Evolutionary conservation across 2,329 filamentous ascomycete genomes (phyloP).

Genomic region (Sporothrix schenckii): DNA sequence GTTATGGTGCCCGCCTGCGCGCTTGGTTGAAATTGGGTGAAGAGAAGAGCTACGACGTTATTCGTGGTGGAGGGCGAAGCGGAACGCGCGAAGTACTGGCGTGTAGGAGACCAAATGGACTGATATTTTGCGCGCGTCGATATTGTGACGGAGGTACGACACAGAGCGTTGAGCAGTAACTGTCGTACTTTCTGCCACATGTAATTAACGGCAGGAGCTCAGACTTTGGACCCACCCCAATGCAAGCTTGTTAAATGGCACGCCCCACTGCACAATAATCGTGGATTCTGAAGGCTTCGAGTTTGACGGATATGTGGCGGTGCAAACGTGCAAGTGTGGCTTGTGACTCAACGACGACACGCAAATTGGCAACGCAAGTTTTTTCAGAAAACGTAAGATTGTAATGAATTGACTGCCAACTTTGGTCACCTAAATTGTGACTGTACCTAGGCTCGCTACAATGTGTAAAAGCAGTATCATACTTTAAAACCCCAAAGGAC

Average conservation of each 20-base stretch:
- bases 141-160: not conserved
- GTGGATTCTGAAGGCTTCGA: not conserved
- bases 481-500: not conserved
- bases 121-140: not conserved
- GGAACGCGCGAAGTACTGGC: not conserved
- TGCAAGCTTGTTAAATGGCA: not conserved
- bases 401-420: not conserved
- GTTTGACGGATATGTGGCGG: slow-evolving; percentile 11
- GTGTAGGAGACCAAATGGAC: not conserved
- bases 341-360: not conserved
- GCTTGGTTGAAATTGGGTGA: not conserved
- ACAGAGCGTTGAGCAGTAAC: not conserved
- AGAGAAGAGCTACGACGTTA: too few species aligned
- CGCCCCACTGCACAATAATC: too few species aligned
- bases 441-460: not conserved
- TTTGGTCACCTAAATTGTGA: not conserved
- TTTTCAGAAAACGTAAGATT: not conserved
- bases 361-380: too few species aligned
- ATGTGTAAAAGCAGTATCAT: not conserved
- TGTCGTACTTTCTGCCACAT: slow-evolving; percentile 2
- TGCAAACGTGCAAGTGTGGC: slow-evolving; percentile 23
- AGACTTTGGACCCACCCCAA: not conserved
- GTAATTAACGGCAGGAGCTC: slow-evolving; percentile 4
- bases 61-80: too few species aligned
- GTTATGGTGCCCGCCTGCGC: too few species aligned